A percentile compares a stretch with the other conserved stretches of the same genome.
phyloP scores from a whole-genome alignment of 1,284 basidiomycete species.

The Hemileccinum hortonii region DNA sequence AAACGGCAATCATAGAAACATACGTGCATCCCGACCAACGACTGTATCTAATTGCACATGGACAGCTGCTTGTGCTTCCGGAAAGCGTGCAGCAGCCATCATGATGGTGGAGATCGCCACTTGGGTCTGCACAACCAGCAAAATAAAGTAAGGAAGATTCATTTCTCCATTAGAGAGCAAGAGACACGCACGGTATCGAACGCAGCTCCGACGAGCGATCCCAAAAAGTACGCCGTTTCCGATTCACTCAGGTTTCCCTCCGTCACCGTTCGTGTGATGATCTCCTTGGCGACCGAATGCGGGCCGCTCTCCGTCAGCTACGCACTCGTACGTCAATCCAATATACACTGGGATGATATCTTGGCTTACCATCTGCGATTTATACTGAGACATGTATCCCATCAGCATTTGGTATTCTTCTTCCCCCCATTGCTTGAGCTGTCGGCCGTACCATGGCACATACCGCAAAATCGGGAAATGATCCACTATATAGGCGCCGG shows the following conservation, averaged over 20 bases:
- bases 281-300: constrained; percentile 47
- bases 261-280: constrained; percentile 46
- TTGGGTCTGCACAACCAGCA: constrained; percentile 40
- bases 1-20: background rate
- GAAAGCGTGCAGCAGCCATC: constrained; percentile 65
- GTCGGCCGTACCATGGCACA: constrained; percentile 58
- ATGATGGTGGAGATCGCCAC: constrained; percentile 53
- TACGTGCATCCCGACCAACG: constrained; percentile 51
- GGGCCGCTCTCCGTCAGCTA: constrained; percentile 15
- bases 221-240: background rate
- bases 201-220: constrained; percentile 45
- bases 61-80: constrained; percentile 52
- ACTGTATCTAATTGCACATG: constrained; percentile 61
- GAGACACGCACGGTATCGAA: constrained; percentile 17
- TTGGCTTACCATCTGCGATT: constrained; percentile 14
- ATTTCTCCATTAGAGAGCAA: background rate
- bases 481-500: constrained; percentile 60
- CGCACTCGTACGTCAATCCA: background rate
- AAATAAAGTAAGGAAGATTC: background rate
- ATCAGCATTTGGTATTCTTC: constrained; percentile 45
- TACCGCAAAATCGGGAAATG: constrained; percentile 54
- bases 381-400: constrained; percentile 18
- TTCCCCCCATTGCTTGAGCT: constrained; percentile 51
- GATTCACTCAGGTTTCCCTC: constrained; percentile 36
- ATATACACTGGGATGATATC: background rate